Evolutionary conservation across 306 rosid genomes (phyloP), one percentile per base, ranked within the genome.

Genomic region (Mimosa pudica): DNA sequence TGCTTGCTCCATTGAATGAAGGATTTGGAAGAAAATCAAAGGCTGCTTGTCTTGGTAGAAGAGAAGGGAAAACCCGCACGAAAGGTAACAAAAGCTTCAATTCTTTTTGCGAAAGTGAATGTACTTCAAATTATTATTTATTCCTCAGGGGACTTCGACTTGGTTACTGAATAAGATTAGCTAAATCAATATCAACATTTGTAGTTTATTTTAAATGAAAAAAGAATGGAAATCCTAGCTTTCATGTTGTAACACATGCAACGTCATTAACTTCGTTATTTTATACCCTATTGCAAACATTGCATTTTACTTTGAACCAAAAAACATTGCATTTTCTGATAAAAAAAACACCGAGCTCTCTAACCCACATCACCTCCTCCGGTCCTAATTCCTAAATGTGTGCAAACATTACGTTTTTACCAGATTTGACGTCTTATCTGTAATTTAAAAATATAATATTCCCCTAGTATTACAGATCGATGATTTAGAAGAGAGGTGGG

Each of bases 1-100:
- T 70, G 48, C 77, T 35, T 24, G 20, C 52, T 64, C 18, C 41
- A 30, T 30, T 30, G 41, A 52, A 80, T 36, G 54, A 74, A 74
- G 79, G 73, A 55, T 66, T 8, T 35, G 51, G 69, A 71, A 86
- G 71, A 62, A 42, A 24, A 45, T 75, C 60, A 62, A 62, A 63
- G 44, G 48, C 16, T 64, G 63, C 42, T 60, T 67, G 24, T 60
- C 71, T 61, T 45, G 71, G 54, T 14, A 30, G 17, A 61, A 47
- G 61, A 63, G n/a, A 74, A 13, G 20, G 36, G 5, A 51, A 16
- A 10, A 57, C 68, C 24, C 54, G 18, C 33, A 9, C 33, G 32
- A 63, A 47, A 63, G 13, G 14, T 4, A 10, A 20, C 30, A 35
- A 47, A 63, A 62, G 72, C 47, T 47, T 75, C 72, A 64, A 48